Base-by-base conservation (phyloP, 2,329 filamentous ascomycete species). In the Aspergillus ustus region DNA sequence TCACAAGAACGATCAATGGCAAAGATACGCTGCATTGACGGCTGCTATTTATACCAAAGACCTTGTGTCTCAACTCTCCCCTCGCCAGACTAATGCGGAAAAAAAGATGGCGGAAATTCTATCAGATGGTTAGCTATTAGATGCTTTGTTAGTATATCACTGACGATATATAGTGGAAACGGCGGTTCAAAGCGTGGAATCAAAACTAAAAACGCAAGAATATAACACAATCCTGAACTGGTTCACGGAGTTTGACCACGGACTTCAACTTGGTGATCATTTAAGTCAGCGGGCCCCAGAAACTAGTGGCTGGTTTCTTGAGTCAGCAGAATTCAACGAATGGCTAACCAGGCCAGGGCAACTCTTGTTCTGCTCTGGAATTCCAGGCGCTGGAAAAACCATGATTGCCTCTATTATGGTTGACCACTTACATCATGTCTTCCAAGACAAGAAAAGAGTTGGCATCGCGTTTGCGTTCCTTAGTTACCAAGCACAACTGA, bases 31-130 rank as follows among this genome's bases (percentile, higher is more conserved):
- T 15, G 52, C 52, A 13, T n/a, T 46, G 22, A 28, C 22, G 2
- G 52, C 52, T 28, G 52, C 52, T 29, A 6, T 46, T n/a, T 56
- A 56, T n/a, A 37, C 52, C n/a, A 56, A 56, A 29, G 52, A 56
- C 9, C 52, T 56, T 56, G 19, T 56, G 19, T 7, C 25, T 17
- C n/a, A 45, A 45, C n/a, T 56, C 8, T 37, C 37, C 4, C 37
- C 37, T 25, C n/a, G 31, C 11, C 9, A 56, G 15, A 5, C 29
- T 9, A 37, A 46, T 9, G 52, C 43, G 17, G 52, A 56, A 31
- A 22, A 22, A 17, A 45, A 22, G 20, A 46, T 56, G 7, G 25
- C 22, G 13, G 52, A 56, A 3, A 25, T 34, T 56, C 5, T 45
- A 15, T 28, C 19, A 31, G 19, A 56, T n/a, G 52, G 25, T 56